phyloP scores from a whole-genome alignment of 2,329 filamentous ascomycete species.

The Coniosporium tulheliwenetii region DNA sequence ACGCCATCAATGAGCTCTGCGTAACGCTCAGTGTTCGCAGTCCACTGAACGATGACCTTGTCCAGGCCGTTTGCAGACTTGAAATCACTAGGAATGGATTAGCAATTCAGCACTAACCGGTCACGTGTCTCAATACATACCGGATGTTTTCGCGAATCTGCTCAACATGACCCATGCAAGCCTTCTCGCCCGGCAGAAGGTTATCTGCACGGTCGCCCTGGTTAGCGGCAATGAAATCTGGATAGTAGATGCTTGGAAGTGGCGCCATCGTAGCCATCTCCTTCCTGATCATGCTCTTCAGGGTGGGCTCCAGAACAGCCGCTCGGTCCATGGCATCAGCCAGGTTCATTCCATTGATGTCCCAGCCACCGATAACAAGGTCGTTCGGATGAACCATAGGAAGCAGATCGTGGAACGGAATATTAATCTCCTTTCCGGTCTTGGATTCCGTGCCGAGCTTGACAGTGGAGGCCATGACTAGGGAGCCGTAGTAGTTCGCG shows the following conservation, averaged over 20 bases:
- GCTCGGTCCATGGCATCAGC: constrained; percentile 91
- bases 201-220: constrained; percentile 96
- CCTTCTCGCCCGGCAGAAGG: constrained; percentile 66
- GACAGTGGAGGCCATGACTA: constrained; percentile 93
- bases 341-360: constrained; percentile 84
- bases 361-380: constrained; percentile 89
- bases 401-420: constrained; percentile 85
- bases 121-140: constrained; percentile 22
- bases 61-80: constrained; percentile 73
- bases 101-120: background rate
- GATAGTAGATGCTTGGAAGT: constrained; percentile 93
- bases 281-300: constrained; percentile 82
- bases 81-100: constrained; percentile 50
- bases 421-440: constrained; percentile 81
- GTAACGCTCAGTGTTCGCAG: constrained; percentile 95
- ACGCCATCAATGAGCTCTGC: constrained; percentile 75
- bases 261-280: constrained; percentile 83
- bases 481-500: constrained; percentile 96
- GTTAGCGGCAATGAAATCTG: constrained; percentile 97
- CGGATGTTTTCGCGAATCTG: constrained; percentile 85
- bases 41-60: constrained; percentile 97
- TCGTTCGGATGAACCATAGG: constrained; percentile 98
- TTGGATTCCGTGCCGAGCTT: constrained; percentile 83
- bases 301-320: constrained; percentile 82
- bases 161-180: constrained; percentile 76